Evolutionary conservation across 208 protist genomes (phyloP).

Genomic region (Lotmaria passim): DNA sequence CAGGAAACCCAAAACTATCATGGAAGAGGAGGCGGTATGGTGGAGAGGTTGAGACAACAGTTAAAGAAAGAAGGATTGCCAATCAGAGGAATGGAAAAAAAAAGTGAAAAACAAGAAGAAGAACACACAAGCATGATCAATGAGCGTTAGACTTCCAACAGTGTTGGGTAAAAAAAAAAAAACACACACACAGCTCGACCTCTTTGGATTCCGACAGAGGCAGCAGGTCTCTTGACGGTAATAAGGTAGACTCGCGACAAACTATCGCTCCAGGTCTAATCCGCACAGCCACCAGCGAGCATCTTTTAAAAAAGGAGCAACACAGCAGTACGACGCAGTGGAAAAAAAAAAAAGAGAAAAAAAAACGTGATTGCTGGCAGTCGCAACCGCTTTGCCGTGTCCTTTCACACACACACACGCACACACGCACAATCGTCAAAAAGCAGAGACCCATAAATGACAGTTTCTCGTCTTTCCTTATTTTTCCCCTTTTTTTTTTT

Average conservation of each 20-base stretch:
- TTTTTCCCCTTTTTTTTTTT: too few species aligned
- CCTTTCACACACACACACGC: not conserved
- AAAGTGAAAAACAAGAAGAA: not conserved
- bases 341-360: not conserved
- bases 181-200: not conserved
- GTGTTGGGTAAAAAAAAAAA: too few species aligned
- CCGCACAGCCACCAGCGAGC: too few species aligned
- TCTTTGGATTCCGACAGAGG: too few species aligned
- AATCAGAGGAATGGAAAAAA: not conserved
- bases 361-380: too few species aligned
- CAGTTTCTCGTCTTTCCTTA: too few species aligned
- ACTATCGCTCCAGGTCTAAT: too few species aligned
- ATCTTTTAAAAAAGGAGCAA: constrained; percentile 1
- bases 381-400: too few species aligned
- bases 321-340: not conserved
- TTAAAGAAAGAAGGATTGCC: not conserved
- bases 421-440: not conserved
- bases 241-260: too few species aligned
- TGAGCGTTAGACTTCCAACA: not conserved
- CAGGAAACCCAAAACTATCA: too few species aligned
- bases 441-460: not conserved
- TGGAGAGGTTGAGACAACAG: not conserved
- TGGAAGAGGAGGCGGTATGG: too few species aligned
- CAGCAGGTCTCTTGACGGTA: too few species aligned
- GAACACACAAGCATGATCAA: not conserved